These are phyloP conservation scores for Karstenula rhodostoma DNA, from an alignment of 2,329 filamentous ascomycete genomes.

Conservation along the genomic window DNA sequence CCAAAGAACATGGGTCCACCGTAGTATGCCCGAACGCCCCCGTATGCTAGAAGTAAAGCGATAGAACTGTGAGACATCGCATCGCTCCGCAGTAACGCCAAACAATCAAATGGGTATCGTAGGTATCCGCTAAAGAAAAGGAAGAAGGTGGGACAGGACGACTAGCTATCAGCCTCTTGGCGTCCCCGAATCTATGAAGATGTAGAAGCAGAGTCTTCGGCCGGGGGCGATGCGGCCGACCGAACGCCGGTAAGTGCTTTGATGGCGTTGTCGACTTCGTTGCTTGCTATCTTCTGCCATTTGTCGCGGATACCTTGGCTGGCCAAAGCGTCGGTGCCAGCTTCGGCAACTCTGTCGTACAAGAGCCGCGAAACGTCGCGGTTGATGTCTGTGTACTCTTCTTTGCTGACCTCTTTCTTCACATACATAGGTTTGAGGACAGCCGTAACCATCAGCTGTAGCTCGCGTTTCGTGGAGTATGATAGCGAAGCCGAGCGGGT, in stretches of 20 bases:
- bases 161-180: no score
- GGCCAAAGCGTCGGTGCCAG: constrained; percentile 58
- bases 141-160: not conserved
- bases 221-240: constrained; percentile 29
- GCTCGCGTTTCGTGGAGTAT: constrained; percentile 83
- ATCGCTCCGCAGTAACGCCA: constrained; percentile 6
- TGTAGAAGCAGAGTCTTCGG: constrained; percentile 42
- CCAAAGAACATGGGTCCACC: not conserved
- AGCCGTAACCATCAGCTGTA: constrained; percentile 85
- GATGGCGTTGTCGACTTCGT: constrained; percentile 81
- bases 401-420: constrained; percentile 79
- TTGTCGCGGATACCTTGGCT: constrained; percentile 71
- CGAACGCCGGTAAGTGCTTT: constrained; percentile 35
- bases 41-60: not conserved
- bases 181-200: constrained; percentile 15
- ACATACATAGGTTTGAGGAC: constrained; percentile 85
- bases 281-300: constrained; percentile 78
- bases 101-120: constrained; percentile 12
- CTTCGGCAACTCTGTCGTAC: constrained; percentile 71
- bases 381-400: constrained; percentile 93
- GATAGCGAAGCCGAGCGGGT: constrained; percentile 70
- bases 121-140: not conserved
- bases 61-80: not conserved
- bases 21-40: not conserved
- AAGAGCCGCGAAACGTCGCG: constrained; percentile 86